Conservation (phyloP, 2,329 filamentous ascomycete species). For the Lachnellula occidentalis region DNA sequence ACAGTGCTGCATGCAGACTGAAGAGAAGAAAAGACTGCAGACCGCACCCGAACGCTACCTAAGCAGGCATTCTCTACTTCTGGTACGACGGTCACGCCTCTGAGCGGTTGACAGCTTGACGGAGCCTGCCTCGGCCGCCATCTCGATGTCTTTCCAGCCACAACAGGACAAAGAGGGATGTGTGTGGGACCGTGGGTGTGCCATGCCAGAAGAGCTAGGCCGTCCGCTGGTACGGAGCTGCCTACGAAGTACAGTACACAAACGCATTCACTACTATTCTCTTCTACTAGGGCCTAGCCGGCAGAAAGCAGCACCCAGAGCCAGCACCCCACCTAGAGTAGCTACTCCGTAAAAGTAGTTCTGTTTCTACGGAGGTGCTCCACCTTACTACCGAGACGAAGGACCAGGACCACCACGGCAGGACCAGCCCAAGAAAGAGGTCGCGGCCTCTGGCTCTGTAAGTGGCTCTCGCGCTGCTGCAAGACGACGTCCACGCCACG, state of each 20-base stretch:
- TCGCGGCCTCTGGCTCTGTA: no score
- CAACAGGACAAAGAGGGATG: no score
- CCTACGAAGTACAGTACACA: no score
- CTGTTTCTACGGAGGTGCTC: not conserved
- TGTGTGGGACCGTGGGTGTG: no score
- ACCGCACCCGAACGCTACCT: conserved; percentile 5
- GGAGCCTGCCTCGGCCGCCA: not conserved
- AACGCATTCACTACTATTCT: no score
- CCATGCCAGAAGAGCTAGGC: no score
- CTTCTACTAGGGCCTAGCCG: not conserved
- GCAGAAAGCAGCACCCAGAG: not conserved
- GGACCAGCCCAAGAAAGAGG: no score
- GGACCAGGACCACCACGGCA: no score
- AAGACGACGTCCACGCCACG: not conserved
- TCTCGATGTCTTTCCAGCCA: not conserved
- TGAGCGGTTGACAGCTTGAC: not conserved
- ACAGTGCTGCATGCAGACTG: not conserved
- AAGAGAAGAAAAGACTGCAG: not conserved
- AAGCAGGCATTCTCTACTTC: conserved; percentile 1
- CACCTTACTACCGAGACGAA: conserved; percentile 5
- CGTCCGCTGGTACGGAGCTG: no score
- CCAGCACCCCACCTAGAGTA: not conserved
- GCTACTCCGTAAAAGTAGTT: no score
- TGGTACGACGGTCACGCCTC: not conserved
- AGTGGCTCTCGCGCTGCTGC: no score